Evolutionary conservation across 1,139 yeast species (phyloP).

Genomic region (Yamadazyma siamensis): DNA sequence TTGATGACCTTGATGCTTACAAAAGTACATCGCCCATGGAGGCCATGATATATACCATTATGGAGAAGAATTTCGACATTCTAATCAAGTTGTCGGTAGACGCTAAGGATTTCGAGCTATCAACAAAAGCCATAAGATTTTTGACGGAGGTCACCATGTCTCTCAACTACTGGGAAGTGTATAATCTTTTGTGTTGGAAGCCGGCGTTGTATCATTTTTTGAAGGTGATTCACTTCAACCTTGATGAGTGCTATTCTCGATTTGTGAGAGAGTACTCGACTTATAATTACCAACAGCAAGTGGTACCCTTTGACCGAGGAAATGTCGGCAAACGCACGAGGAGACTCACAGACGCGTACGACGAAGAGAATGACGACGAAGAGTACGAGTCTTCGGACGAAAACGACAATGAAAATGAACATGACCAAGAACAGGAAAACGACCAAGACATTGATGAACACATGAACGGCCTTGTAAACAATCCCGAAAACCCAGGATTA

Average conservation of each 20-base stretch:
- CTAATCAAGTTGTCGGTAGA: conserved; percentile 34
- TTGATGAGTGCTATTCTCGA: conserved; percentile 36
- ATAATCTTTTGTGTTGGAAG: conserved; percentile 41
- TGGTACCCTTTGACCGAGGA: conserved; percentile 9
- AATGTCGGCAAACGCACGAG: conserved; percentile 11
- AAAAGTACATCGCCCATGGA: conserved; percentile 24
- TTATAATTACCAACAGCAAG: conserved; percentile 18
- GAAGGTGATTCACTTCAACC: conserved; percentile 35
- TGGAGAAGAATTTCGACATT: conserved; percentile 40
- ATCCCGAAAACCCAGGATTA: conserved; percentile 1
- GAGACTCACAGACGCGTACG: conserved; percentile 11
- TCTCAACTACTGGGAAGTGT: conserved; percentile 46
- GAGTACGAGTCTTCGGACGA: conserved; percentile 4
- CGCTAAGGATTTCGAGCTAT: conserved; percentile 27
- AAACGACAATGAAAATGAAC: not conserved
- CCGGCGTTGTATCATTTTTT: conserved; percentile 45
- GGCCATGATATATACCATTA: conserved; percentile 31
- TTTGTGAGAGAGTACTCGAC: conserved; percentile 35
- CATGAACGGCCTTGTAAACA: conserved; percentile 3
- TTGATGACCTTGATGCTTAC: conserved; percentile 24
- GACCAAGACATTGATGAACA: conserved; percentile 13
- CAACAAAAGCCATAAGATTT: conserved; percentile 36
- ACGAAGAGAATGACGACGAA: conserved; percentile 13
- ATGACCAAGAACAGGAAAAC: conserved; percentile 2
- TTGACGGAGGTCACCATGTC: conserved; percentile 38